Evolutionary conservation across 2,329 filamentous ascomycete genomes (phyloP), one percentile per base, ranked within the genome.

Genomic region (Alternaria sp.): DNA sequence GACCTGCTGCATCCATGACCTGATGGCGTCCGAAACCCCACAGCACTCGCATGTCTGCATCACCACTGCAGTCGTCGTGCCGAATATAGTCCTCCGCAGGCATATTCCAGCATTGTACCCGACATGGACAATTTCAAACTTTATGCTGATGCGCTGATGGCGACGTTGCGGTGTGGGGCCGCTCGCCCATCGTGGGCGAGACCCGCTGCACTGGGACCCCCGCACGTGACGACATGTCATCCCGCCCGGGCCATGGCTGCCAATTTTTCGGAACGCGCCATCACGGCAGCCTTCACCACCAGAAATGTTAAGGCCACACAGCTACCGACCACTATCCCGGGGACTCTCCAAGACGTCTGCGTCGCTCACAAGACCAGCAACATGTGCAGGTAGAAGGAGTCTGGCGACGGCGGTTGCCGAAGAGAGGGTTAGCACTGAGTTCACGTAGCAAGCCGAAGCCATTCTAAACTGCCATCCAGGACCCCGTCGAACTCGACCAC

Each of bases 401-500:
- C 61, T 77, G 56, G 75, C 75, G 11, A 72, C 71, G 13, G 70
- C 66, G 11, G 65, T 70, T 14, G 71, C 74, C 7, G 73, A 75
- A 61, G 75, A 76, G 60, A 73, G 76, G 73, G 75, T 77, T 58
- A 56, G 63, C 45, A 44, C 14, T 48, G 23, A 24, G 40, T 23
- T 26, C 49, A 53, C 34, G 45, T 50, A 45, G 41, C 49, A 40
- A 33, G 53, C 48, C 21, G 42, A 40, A 33, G 48, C 44, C 54
- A 53, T 34, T 57, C 56, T 56, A 46, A 58, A 63, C 36, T 21
- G 50, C 34, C 31, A 23, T 56, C 11, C 53, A 91, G 87, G 93
- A 98, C 74, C 92, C 92, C 13, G 89, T 88, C 48, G 92, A 97
- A 65, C 86, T 97, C 70, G 92, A 97, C 77, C 84, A 90, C 66